A percentile compares a stretch with the other conserved stretches of the same genome.
Evolutionary conservation across 306 rosid genomes (phyloP).

Genomic region (Castanopsis chinensis): DNA sequence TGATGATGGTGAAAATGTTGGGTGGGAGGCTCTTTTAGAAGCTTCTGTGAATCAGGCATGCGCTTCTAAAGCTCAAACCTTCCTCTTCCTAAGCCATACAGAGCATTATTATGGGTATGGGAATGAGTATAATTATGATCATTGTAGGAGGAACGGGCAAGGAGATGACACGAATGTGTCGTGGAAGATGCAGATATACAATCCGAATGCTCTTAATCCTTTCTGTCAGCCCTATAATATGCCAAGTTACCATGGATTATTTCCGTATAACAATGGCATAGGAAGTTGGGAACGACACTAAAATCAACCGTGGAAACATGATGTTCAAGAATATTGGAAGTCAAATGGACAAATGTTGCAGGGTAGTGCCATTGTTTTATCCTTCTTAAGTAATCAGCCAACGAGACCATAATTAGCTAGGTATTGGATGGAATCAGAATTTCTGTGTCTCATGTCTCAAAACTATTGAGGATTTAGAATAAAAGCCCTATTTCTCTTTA

Average conservation of each 20-base stretch:
- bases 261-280: not conserved
- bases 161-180: not conserved
- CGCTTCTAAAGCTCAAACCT: conserved; percentile 10
- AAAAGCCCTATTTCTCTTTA: too few species aligned
- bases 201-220: conserved; percentile 33
- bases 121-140: not conserved
- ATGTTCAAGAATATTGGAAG: too few species aligned
- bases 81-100: not conserved
- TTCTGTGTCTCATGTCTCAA: too few species aligned
- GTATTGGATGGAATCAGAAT: too few species aligned
- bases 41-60: conserved; percentile 38
- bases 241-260: conserved; percentile 6
- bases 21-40: conserved; percentile 69
- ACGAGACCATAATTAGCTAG: too few species aligned
- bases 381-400: too few species aligned
- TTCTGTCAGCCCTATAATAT: conserved; percentile 25
- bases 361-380: too few species aligned
- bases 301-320: too few species aligned
- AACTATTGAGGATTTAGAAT: too few species aligned
- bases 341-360: too few species aligned
- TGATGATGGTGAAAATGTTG: conserved; percentile 26
- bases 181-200: conserved; percentile 18
- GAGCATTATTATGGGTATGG: not conserved
- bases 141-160: not conserved
- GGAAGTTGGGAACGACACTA: not conserved